Base-by-base conservation (phyloP, 352 stramenopile genomes). In the Thraustochytrium sp. region DNA sequence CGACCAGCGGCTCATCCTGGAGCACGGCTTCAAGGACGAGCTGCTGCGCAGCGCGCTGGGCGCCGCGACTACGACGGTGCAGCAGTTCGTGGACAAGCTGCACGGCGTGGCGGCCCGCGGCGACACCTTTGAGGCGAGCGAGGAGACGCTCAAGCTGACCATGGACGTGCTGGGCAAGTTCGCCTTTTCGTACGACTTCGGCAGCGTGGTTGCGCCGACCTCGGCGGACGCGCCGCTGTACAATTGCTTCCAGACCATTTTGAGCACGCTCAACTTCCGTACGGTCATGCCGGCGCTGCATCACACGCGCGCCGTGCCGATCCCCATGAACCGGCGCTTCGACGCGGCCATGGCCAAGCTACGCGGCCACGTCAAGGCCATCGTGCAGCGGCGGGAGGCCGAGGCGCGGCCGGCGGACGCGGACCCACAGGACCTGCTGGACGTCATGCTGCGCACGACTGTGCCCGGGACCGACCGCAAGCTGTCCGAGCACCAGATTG, bases 131-230 rank as follows among this genome's bases (percentile, higher is more conserved):
- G 55, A 75, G 5, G 46, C 55, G 13, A 5, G 11, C 34, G 63
- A 75, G 63, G 63, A 75, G 23, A 75, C 55, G 63, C 46, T 75
- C 26, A 75, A 75, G 63, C 5, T 37, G n/a, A 75, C 63, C 37
- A 5, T 75, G 26, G 63, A 75, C 46, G 63, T 75, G 13, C 46
- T 75, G 40, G 63, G 63, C 37, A 5, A 23, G 5, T 5, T 75
- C 5, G 63, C 63, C n/a, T 75, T 75, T 23, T 21, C 5, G 5
- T 75, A 75, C 46, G 63, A 75, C 46, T 64, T 75, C 55, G 63
- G 63, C 38, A 37, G n/a, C 37, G 37, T 75, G 63, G 55, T 18
- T 29, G 63, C 63, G 31, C n/a, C 37, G n/a, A 63, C 37, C n/a
- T 61, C 63, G 46, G 5, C 5, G 5, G 63, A 75, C 46, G 63